These are phyloP conservation scores for Daldinia childiae DNA, from an alignment of 495 filamentous ascomycete species.

Conservation along the genomic window DNA sequence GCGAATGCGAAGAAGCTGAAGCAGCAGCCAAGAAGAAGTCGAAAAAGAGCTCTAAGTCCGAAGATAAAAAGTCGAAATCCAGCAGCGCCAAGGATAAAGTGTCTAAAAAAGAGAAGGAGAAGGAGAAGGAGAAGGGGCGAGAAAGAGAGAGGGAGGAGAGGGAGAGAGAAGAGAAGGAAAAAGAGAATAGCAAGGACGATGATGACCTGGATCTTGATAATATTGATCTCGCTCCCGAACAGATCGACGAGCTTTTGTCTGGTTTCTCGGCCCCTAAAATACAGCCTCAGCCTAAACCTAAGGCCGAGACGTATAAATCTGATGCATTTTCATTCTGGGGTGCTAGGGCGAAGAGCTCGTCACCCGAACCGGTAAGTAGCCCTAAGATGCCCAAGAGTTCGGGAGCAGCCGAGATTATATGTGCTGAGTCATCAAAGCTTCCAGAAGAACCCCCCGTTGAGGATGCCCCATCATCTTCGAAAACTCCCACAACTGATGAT, in stretches of 20 bases:
- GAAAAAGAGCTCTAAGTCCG: conserved; percentile 52
- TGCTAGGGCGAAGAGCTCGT: conserved; percentile 49
- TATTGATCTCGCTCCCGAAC: conserved; percentile 53
- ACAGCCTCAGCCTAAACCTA: conserved; percentile 30
- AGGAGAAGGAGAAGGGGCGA: conserved; percentile 25
- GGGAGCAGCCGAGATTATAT: conserved; percentile 45
- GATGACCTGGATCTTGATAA: conserved; percentile 49
- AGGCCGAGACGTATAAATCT: conserved; percentile 34
- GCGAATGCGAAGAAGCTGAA: conserved; percentile 48
- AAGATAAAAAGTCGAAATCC: conserved; percentile 44
- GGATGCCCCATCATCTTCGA: conserved; percentile 48
- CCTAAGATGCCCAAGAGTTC: conserved; percentile 13
- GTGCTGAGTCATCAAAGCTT: conserved; percentile 55
- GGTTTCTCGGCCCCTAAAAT: conserved; percentile 41
- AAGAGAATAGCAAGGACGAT: conserved; percentile 25
- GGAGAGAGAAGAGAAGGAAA: conserved; percentile 26
- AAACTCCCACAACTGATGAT: conserved; percentile 34
- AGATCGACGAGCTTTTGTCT: conserved; percentile 49
- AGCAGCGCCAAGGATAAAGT: conserved; percentile 38
- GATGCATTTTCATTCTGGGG: conserved; percentile 61
- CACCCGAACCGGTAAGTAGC: conserved; percentile 41
- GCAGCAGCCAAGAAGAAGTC: conserved; percentile 52
- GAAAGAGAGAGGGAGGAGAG: conserved; percentile 22
- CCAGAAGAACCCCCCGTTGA: conserved; percentile 49
- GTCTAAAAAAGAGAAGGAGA: conserved; percentile 35